Base-by-base conservation (phyloP, 1,284 basidiomycete species). In the Pterulicium gracile region DNA sequence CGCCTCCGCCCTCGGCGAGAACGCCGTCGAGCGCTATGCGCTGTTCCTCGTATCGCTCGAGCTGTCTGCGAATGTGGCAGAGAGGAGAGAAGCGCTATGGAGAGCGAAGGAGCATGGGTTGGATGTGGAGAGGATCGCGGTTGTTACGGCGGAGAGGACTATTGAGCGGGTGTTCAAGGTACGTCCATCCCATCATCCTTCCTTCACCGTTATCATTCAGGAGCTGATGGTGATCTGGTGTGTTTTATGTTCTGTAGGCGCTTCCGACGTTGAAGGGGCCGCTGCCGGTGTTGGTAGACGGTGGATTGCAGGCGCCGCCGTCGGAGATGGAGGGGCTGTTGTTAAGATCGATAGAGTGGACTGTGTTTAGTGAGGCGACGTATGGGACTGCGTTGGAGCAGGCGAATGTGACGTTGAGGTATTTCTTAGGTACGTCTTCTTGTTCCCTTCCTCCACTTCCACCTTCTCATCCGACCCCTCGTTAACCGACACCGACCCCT, bases 271-370 rank as follows among this genome's bases (percentile, higher is more conserved):
- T 75, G 20, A 75, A 69, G 46, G 78, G 76, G 1, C 71, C 79
- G 4, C 68, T 90, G 44, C 83, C 87, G 0, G 72, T 72, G 1
- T 62, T 81, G n/a, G 69, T 75, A 7, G 27, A n/a, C n/a, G 7
- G 10, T 23, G 63, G 64, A 1, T 51, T 73, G 22, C 77, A 77
- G 51, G 65, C 69, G 22, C 63, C 69, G 0, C 66, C 77, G 0
- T 72, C 67, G 1, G 75, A 78, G 12, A 61, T 63, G 0, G 88
- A 95, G 58, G 62, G 70, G 35, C 64, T 86, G 43, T 70, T 98
- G 5, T 73, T 97, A 44, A 77, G 91, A 5, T 87, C 88, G 0
- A 82, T 98, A 48, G 94, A 98, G 58, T 98, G 95, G 95, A 88
- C 95, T 41, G 88, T 80, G 0, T 88, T 91, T 60, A 69, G 77